These are phyloP conservation scores for Nicotiana obtusifolia DNA, from an alignment of 257 asterid species.

Conservation along the genomic window DNA sequence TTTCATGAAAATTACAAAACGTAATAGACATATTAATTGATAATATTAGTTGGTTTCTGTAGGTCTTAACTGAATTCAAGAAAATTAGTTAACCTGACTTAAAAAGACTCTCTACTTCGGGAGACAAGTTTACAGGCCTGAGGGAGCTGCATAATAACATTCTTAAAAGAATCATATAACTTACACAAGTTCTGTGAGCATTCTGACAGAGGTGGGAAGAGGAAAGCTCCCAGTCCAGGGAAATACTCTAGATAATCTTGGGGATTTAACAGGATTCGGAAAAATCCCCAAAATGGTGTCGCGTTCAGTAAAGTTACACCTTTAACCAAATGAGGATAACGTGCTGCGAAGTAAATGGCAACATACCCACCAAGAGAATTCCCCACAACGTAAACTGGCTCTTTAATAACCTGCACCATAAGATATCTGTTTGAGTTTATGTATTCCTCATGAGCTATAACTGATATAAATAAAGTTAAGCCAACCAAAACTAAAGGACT, in stretches of 20 bases:
- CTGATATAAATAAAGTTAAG: neutral
- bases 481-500: neutral
- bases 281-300: slow-evolving; percentile 92
- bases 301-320: slow-evolving; percentile 85
- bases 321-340: slow-evolving; percentile 71
- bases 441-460: neutral
- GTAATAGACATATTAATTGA: neutral
- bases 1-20: neutral
- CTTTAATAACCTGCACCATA: slow-evolving; percentile 60
- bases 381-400: slow-evolving; percentile 86
- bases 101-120: neutral
- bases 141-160: neutral
- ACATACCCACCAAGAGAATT: slow-evolving; percentile 90
- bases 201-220: slow-evolving; percentile 55
- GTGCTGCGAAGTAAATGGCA: slow-evolving; percentile 77
- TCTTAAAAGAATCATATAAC: slow-evolving; percentile 14
- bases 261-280: slow-evolving; percentile 69
- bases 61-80: neutral
- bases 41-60: neutral
- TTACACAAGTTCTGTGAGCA: slow-evolving; percentile 53
- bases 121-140: neutral
- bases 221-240: slow-evolving; percentile 92
- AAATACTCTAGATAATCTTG: slow-evolving; percentile 55
- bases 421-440: neutral
- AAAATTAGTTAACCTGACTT: neutral